Evolutionary conservation across 352 stramenopile genomes (phyloP).

Genomic region (Thraustotheca clavata): DNA sequence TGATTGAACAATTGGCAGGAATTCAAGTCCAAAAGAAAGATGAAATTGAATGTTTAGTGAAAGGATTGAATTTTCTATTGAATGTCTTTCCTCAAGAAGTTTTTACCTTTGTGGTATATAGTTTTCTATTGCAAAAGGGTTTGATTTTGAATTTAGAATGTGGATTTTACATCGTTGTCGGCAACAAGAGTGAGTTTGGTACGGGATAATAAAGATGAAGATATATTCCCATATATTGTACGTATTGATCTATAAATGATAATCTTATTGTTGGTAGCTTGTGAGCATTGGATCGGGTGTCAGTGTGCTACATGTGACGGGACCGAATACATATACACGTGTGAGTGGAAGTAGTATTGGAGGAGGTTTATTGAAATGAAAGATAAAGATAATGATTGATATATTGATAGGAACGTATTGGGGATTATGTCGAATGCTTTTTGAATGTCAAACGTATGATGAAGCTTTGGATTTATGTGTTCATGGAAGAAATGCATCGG

Average conservation of each 20-base stretch:
- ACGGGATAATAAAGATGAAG: conserved; percentile 61
- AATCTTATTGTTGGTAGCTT: conserved; percentile 36
- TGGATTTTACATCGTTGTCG: conserved; percentile 66
- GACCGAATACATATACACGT: conserved; percentile 90
- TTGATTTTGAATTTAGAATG: conserved; percentile 36
- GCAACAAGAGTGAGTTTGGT: conserved; percentile 73
- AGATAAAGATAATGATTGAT: background rate
- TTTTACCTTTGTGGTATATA: conserved; percentile 92
- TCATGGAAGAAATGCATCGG: conserved; percentile 66
- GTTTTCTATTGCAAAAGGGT: conserved; percentile 11
- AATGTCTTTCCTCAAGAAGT: conserved; percentile 94
- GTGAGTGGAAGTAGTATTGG: conserved; percentile 98
- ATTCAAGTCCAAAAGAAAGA: conserved; percentile 81
- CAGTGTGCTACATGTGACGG: conserved; percentile 93
- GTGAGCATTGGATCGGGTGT: conserved; percentile 98
- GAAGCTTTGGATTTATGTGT: conserved; percentile 76
- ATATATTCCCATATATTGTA: conserved; percentile 82
- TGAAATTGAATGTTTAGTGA: conserved; percentile 96
- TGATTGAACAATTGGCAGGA: conserved; percentile 66
- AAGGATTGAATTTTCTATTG: conserved; percentile 96
- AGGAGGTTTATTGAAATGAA: conserved; percentile 41
- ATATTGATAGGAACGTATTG: conserved; percentile 89
- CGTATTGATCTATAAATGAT: conserved; percentile 9
- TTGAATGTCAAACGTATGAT: conserved; percentile 79
- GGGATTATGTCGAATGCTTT: conserved; percentile 94